Base-by-base conservation (phyloP, 176 grass and related monocot species). In the Themeda triandra region DNA sequence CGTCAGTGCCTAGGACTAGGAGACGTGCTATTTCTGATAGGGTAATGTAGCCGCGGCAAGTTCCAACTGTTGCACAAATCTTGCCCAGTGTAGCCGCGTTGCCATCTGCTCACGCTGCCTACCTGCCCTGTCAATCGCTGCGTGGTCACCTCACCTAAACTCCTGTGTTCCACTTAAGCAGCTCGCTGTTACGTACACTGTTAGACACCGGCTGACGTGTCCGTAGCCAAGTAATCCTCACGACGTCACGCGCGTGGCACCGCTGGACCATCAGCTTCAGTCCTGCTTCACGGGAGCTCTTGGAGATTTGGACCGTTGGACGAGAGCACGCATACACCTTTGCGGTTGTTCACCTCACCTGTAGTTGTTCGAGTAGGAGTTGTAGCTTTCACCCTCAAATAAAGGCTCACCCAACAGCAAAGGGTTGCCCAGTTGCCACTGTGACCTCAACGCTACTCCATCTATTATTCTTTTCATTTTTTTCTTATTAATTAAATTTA, bases 161-260 rank as follows among this genome's bases (percentile, higher is more conserved):
- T 39, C 70, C 49, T 76, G 82, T 19, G 1, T 30, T 27, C 37
- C 51, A 77, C 75, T 77, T 83, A 87, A 36, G 12, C 80, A 64
- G 17, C 39, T 31, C 21, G 30, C 60, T 49, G 54, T 63, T 28
- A 64, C n/a, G n/a, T n/a, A n/a, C 19, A 51, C 63, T 85, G 78
- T 35, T 8, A 33, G 1, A 4, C 39, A 45, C 10, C 42, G 17
- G 27, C 31, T 45, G 46, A 24, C 17, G 76, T 62, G 33, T 44
- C 14, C 35, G 0, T 21, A 5, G 25, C 64, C 68, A 79, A 56
- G 73, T 59, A 59, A 59, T 59, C 56, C 56, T 24, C 56, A 59
- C 3, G 56, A 11, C 56, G 56, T 24, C 56, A 59, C 56, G 53
- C 53, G 53, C 56, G 53, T 21, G 53, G 21, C 21, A n/a, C 21